phyloP scores from a whole-genome alignment of 2,329 filamentous ascomycete genomes.

The Fusarium piperis region DNA sequence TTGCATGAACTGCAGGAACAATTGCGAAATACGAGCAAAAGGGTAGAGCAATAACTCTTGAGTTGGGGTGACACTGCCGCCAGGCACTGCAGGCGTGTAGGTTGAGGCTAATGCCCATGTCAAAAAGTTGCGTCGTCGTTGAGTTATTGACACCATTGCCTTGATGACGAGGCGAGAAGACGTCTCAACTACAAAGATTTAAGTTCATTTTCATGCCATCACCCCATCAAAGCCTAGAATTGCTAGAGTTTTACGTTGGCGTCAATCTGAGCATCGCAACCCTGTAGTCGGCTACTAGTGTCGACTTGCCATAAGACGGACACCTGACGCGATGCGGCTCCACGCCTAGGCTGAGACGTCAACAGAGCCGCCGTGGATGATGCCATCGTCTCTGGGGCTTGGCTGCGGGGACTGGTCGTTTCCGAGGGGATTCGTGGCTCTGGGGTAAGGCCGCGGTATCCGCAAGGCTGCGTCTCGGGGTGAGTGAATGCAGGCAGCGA shows the following conservation, averaged over 20 bases:
- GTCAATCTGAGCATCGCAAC: background rate
- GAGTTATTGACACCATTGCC: background rate
- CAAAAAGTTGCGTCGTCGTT: background rate
- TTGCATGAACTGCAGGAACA: slow-evolving; percentile 7
- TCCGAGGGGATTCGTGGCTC: background rate
- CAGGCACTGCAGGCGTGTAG: background rate
- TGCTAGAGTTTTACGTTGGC: background rate
- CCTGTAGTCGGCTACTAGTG: background rate
- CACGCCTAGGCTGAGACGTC: background rate
- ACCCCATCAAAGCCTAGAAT: slow-evolving; percentile 2
- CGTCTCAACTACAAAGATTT: background rate
- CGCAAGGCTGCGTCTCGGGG: slow-evolving; percentile 23
- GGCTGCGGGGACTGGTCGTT: background rate
- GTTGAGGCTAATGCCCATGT: background rate
- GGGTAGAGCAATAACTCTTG: background rate
- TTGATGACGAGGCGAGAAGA: background rate
- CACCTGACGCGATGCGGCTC: slow-evolving; percentile 18
- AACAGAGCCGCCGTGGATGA: slow-evolving; percentile 30
- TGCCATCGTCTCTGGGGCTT: slow-evolving; percentile 17
- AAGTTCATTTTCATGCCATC: background rate
- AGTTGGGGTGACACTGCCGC: background rate
- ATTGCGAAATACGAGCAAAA: background rate
- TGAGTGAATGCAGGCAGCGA: slow-evolving; percentile 24
- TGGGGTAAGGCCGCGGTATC: background rate
- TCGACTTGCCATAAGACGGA: slow-evolving; percentile 8